Conservation (phyloP, 352 stramenopile genomes). For the Globisporangium abappressorium region DNA sequence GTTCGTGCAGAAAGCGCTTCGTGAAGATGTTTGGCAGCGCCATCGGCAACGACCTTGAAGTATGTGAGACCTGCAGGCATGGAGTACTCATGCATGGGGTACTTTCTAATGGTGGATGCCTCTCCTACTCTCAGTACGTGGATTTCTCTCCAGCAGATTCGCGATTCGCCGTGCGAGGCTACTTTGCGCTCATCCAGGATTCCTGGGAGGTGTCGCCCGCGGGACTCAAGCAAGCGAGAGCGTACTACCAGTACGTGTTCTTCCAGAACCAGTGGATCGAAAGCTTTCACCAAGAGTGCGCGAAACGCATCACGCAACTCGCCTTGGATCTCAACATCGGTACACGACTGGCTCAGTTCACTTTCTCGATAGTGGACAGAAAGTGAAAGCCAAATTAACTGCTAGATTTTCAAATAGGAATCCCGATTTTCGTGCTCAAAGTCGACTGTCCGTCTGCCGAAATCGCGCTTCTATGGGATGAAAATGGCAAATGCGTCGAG, state of each 20-base stretch:
- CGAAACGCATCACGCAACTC: conserved; percentile 37
- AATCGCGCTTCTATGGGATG: conserved; percentile 30
- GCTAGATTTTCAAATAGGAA: conserved; percentile 27
- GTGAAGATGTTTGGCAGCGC: conserved; percentile 35
- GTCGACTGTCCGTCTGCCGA: conserved; percentile 29
- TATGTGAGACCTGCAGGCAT: conserved; percentile 12
- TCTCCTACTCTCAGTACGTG: conserved; percentile 28
- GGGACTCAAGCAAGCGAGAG: conserved; percentile 54
- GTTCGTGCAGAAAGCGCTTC: conserved; percentile 36
- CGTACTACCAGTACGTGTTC: conserved; percentile 75
- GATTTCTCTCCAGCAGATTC: conserved; percentile 20
- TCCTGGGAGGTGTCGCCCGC: conserved; percentile 26
- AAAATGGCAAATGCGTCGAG: conserved; percentile 23
- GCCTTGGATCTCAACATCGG: conserved; percentile 7
- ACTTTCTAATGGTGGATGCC: neutral
- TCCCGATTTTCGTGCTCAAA: conserved; percentile 78
- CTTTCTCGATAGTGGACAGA: neutral
- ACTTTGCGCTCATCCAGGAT: conserved; percentile 46
- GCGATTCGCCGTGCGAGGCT: conserved; percentile 46
- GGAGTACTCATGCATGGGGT: neutral
- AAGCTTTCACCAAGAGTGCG: conserved; percentile 51
- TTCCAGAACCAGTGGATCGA: conserved; percentile 60
- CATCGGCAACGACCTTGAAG: conserved; percentile 41
- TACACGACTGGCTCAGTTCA: neutral
- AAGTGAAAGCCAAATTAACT: neutral